Base-by-base conservation (phyloP, 306 rosid genomes). In the Casuarina glauca region DNA sequence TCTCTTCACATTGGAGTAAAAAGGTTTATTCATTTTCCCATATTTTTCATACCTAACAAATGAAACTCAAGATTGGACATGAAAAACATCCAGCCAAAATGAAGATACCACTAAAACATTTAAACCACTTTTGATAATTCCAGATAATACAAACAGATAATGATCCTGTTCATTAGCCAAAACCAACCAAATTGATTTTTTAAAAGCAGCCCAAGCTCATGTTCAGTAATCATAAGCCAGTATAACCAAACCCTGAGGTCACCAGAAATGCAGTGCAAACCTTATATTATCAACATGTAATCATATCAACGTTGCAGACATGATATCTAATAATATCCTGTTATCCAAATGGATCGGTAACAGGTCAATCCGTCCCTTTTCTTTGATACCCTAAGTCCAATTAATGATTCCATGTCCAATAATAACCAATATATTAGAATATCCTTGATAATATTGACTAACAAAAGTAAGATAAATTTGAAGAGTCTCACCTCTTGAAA, bases 401-500 rank as follows among this genome's bases (percentile, higher is more conserved):
- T n/a, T 3, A 66, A 66, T 16, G 49, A 46, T 41, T 11, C 8
- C 11, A 3, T 49, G 42, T 17, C 71, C 71, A 66, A 17, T 6
- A 57, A 57, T 26, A 57, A 41, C 9, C 42, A 26, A 66, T n/a
- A 63, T 63, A 11, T 41, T 72, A 62, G 32, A 26, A 38, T 57
- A 61, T 38, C 46, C 32, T 39, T 9, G 39, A 35, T 13, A 45
- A 70, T 64, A 69, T 50, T 69, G 53, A 66, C 67, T 43, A 38
- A 44, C 1, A 85, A 39, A 62, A 69, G 52, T 32, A 41, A 72
- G n/a, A 76, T 43, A 11, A 70, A 69, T 32, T 74, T 60, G 76
- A 72, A 3, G 77, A 80, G 35, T 49, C 86, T 78, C 72, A 95
- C 99, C 91, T 88, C 97, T 41, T 76, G 96, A 63, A 87, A 85